Evolutionary conservation across 2,329 filamentous ascomycete species (phyloP).

Genomic region (Cercospora sp.): DNA sequence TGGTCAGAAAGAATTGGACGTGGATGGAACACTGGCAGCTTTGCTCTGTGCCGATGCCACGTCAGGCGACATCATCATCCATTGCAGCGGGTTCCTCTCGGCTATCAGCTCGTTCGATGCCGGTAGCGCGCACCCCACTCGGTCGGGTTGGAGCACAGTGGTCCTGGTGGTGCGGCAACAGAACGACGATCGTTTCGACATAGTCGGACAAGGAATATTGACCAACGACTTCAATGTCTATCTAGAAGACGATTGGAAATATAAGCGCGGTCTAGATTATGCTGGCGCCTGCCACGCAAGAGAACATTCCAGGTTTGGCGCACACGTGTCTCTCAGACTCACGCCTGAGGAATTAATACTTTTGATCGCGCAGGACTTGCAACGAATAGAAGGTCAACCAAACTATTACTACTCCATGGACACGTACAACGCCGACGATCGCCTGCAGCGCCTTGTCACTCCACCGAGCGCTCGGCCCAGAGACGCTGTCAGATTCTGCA

Average conservation of each 20-base stretch:
- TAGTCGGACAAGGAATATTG: neutral
- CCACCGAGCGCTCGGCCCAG: neutral
- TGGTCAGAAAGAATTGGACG: neutral
- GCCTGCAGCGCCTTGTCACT: neutral
- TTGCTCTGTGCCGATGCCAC: neutral
- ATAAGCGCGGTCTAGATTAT: too few species aligned
- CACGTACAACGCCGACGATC: neutral
- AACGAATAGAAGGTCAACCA: neutral
- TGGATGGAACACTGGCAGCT: neutral
- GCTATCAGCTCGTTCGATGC: neutral
- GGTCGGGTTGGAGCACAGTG: neutral
- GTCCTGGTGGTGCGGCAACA: neutral
- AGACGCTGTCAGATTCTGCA: neutral
- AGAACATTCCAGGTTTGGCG: neutral
- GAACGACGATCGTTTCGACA: neutral
- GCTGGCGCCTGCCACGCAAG: neutral
- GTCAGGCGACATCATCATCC: neutral
- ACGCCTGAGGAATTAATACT: neutral
- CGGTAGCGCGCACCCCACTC: rapidly evolving
- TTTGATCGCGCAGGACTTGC: neutral
- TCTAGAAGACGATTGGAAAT: rapidly evolving
- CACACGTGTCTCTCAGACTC: neutral
- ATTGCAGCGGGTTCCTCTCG: neutral
- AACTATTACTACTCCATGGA: too few species aligned
- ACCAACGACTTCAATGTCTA: neutral